These are phyloP conservation scores for Oxytropis ochrocephala DNA, from an alignment of 306 rosid genomes.

Conservation along the genomic window DNA sequence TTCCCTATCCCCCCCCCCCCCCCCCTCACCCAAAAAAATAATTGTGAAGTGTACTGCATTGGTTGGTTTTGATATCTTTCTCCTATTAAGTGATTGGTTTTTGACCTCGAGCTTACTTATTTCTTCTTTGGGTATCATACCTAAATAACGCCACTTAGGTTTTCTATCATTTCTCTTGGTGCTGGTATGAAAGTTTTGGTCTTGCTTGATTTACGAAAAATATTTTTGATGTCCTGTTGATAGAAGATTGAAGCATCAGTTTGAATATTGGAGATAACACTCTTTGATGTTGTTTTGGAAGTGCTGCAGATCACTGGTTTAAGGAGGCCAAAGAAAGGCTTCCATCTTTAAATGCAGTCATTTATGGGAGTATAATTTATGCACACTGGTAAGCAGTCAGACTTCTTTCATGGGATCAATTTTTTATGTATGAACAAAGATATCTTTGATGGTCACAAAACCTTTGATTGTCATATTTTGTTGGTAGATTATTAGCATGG, in stretches of 20 bases:
- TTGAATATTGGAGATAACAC: constrained; percentile 32
- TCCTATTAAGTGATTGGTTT: no score
- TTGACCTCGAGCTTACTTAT: no score
- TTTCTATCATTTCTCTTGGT: background rate
- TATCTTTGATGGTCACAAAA: no score
- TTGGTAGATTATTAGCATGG: background rate
- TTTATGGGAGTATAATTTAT: constrained; percentile 85
- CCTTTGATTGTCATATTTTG: constrained; percentile 1
- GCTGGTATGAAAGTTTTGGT: constrained; percentile 10
- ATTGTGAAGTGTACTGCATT: no score
- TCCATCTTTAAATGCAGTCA: constrained; percentile 68
- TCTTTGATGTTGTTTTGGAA: constrained; percentile 53
- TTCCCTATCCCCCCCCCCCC: no score
- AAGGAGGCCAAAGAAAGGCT: constrained; percentile 78
- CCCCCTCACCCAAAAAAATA: no score
- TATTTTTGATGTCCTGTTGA: constrained; percentile 4
- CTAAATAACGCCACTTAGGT: background rate
- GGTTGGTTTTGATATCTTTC: no score
- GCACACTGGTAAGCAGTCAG: constrained; percentile 68
- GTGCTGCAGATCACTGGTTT: constrained; percentile 98
- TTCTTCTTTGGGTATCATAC: background rate
- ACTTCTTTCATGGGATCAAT: constrained; percentile 10
- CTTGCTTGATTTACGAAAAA: constrained; percentile 2
- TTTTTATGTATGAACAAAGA: background rate
- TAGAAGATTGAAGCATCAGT: constrained; percentile 1